Evolutionary conservation across 768 basidiomycete genomes (phyloP).

Genomic region (Clitopilus passeckerianus): DNA sequence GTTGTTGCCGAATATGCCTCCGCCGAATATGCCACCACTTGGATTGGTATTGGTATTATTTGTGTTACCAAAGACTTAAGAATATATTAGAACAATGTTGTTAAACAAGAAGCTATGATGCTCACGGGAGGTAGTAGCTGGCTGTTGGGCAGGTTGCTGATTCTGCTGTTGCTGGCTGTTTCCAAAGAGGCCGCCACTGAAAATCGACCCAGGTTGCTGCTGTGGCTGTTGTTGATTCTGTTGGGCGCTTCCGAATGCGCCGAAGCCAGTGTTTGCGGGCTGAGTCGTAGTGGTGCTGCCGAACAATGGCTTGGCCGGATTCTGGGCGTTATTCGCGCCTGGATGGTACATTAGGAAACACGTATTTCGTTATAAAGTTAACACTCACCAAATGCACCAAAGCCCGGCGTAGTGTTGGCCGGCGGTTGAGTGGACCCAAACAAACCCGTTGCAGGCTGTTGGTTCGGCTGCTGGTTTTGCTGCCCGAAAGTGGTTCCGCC

Average conservation of each 20-base stretch:
- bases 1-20: slow-evolving; percentile 25
- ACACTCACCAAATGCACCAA: slow-evolving; percentile 32
- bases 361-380: background rate
- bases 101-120: background rate
- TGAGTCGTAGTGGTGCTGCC: slow-evolving; percentile 33
- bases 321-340: slow-evolving; percentile 8
- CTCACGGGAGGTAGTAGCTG: slow-evolving; percentile 29
- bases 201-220: slow-evolving; percentile 23
- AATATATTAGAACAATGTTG: slow-evolving; percentile 2
- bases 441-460: slow-evolving; percentile 21
- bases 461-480: slow-evolving; percentile 28
- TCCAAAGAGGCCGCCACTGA: slow-evolving; percentile 29
- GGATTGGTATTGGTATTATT: slow-evolving; percentile 15
- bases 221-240: slow-evolving; percentile 28
- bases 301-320: slow-evolving; percentile 32
- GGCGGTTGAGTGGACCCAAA: slow-evolving; percentile 25
- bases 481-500: slow-evolving; percentile 27
- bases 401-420: slow-evolving; percentile 23
- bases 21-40: slow-evolving; percentile 29
- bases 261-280: slow-evolving; percentile 32
- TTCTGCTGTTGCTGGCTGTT: slow-evolving; percentile 24
- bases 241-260: slow-evolving; percentile 28
- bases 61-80: slow-evolving; percentile 32
- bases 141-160: slow-evolving; percentile 20
- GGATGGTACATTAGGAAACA: background rate